phyloP scores from a whole-genome alignment of 129 eudicot species.

The Pulicaria dysenterica region DNA sequence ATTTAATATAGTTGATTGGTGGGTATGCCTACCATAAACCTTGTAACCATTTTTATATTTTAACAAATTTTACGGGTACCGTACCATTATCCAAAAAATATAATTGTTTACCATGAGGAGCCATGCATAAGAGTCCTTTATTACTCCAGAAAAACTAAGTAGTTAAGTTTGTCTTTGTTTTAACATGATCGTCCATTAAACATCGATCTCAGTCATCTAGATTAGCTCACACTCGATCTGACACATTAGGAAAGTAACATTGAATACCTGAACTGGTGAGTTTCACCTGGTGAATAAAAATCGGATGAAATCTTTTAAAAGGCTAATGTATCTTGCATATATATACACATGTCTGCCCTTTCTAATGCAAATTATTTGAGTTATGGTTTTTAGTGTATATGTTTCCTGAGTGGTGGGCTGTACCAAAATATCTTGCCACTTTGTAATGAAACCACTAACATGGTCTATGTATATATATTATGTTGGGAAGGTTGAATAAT shows the following conservation, averaged over 20 bases:
- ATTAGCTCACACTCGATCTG: neutral
- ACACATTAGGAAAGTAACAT: neutral
- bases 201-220: neutral
- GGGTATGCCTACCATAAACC: no score
- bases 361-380: neutral
- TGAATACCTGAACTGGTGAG: neutral
- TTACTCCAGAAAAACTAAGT: neutral
- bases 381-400: conserved; percentile 10
- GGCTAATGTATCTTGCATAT: neutral
- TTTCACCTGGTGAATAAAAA: neutral
- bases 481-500: neutral
- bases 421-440: neutral
- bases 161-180: neutral
- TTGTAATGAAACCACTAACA: conserved; percentile 8
- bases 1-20: no score
- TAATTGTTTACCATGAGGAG: neutral
- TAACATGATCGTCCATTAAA: neutral
- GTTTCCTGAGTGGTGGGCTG: conserved; percentile 1
- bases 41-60: no score
- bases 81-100: no score
- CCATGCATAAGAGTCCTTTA: neutral
- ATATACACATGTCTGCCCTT: neutral
- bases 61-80: no score
- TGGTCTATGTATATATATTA: neutral
- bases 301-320: neutral